Conservation (phyloP, 2,329 filamentous ascomycete species). For the Calonectria pauciramosa region DNA sequence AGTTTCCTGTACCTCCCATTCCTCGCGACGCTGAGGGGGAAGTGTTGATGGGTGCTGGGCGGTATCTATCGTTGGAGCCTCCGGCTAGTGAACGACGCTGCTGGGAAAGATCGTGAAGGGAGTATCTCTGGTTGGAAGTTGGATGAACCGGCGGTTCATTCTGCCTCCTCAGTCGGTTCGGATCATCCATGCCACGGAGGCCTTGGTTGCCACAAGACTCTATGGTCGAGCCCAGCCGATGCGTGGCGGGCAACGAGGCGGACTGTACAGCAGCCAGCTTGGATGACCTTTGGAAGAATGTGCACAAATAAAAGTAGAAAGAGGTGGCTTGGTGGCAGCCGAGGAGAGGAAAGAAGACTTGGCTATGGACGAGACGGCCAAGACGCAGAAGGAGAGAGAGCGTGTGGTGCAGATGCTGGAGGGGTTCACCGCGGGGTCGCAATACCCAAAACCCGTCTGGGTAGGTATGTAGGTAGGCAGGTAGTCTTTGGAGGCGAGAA, state of each 20-base stretch:
- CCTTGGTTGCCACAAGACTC: conserved; percentile 66
- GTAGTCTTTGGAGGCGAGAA: conserved; percentile 33
- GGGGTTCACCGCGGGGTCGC: conserved; percentile 46
- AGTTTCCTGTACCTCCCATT: conserved; percentile 70
- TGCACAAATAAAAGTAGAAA: conserved; percentile 23
- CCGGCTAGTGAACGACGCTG: conserved; percentile 54
- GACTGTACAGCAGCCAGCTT: conserved; percentile 45
- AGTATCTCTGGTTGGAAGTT: conserved; percentile 67
- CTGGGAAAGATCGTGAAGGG: conserved; percentile 63
- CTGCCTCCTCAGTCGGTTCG: conserved; percentile 80
- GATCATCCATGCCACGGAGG: conserved; percentile 82
- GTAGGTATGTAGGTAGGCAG: neutral
- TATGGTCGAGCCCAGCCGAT: conserved; percentile 73
- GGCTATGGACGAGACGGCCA: conserved; percentile 13
- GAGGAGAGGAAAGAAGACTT: conserved; percentile 12
- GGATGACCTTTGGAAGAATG: conserved; percentile 23
- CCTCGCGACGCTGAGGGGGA: conserved; percentile 63
- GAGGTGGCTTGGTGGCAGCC: conserved; percentile 24
- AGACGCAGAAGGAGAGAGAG: conserved; percentile 13
- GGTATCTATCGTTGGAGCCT: conserved; percentile 58
- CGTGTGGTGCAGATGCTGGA: conserved; percentile 34
- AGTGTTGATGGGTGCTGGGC: conserved; percentile 64
- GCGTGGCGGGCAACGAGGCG: conserved; percentile 66
- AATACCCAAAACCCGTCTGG: conserved; percentile 38
- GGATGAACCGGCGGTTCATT: conserved; percentile 79